Conservation (phyloP, 257 asterid genomes). For the Cordia subcordata region DNA sequence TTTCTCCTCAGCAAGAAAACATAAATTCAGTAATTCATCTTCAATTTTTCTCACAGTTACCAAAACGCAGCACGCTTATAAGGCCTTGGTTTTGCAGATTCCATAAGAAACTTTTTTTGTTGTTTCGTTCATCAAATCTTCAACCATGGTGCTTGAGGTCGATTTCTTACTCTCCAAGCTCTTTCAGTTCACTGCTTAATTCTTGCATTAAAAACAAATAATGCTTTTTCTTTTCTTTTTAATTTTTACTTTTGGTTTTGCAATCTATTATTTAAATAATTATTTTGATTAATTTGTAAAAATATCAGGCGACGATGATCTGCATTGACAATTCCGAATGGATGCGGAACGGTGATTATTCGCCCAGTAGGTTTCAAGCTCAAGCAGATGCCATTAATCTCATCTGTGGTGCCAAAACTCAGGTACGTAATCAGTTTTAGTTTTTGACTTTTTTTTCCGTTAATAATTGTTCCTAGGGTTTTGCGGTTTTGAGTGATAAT, state of each 20-base stretch:
- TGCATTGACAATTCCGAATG: slow-evolving; percentile 97
- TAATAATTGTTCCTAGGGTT: slow-evolving; percentile 13
- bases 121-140: neutral
- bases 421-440: slow-evolving; percentile 30
- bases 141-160: slow-evolving; percentile 97
- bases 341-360: slow-evolving; percentile 97
- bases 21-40: neutral
- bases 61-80: too few species aligned
- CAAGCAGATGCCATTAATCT: slow-evolving; percentile 91
- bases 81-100: neutral
- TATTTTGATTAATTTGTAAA: slow-evolving; percentile 5
- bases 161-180: slow-evolving; percentile 1
- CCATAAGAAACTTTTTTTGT: too few species aligned
- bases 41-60: neutral
- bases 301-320: slow-evolving; percentile 81
- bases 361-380: slow-evolving; percentile 82
- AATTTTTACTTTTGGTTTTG: neutral
- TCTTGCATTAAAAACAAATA: neutral
- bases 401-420: slow-evolving; percentile 99
- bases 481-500: neutral
- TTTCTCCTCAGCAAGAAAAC: neutral
- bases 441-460: neutral
- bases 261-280: slow-evolving; percentile 3
- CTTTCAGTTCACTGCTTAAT: neutral
- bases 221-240: slow-evolving; percentile 12